A percentile compares a stretch with the other conserved stretches of the same genome.
phyloP scores from a whole-genome alignment of 768 basidiomycete genomes.

The Clitopilus passeckerianus region DNA sequence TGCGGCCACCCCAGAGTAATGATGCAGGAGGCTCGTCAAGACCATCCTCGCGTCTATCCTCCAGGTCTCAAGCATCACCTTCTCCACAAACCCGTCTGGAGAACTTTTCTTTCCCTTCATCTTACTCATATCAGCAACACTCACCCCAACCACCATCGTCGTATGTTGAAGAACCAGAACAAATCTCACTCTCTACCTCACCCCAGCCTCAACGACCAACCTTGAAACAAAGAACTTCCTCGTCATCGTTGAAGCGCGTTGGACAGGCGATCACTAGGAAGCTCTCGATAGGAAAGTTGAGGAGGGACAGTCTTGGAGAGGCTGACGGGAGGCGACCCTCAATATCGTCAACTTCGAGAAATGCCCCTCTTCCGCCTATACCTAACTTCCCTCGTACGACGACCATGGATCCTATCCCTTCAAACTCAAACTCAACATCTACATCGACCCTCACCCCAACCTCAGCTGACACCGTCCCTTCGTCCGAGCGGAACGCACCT shows the following conservation, averaged over 20 bases:
- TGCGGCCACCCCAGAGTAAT: background rate
- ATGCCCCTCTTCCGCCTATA: background rate
- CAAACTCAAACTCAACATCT: background rate
- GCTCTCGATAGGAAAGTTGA: background rate
- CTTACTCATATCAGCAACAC: background rate
- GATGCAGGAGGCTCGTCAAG: background rate
- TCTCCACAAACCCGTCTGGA: background rate
- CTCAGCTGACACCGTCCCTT: background rate
- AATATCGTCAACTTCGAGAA: background rate
- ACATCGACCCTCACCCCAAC: background rate
- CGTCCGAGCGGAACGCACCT: constrained; percentile 6
- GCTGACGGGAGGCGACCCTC: background rate
- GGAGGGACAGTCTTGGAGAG: background rate
- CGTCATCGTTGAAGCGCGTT: background rate
- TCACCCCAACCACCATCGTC: background rate
- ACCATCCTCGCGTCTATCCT: background rate
- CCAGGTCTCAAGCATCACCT: background rate
- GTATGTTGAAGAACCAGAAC: background rate
- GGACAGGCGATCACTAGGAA: background rate
- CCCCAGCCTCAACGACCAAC: background rate
- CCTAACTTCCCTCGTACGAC: background rate
- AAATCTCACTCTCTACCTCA: background rate
- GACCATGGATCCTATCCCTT: background rate
- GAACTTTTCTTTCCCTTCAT: background rate
- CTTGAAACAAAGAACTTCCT: background rate